Evolutionary conservation across 1,284 basidiomycete genomes (phyloP).

Genomic region (Gomphus bonarii): DNA sequence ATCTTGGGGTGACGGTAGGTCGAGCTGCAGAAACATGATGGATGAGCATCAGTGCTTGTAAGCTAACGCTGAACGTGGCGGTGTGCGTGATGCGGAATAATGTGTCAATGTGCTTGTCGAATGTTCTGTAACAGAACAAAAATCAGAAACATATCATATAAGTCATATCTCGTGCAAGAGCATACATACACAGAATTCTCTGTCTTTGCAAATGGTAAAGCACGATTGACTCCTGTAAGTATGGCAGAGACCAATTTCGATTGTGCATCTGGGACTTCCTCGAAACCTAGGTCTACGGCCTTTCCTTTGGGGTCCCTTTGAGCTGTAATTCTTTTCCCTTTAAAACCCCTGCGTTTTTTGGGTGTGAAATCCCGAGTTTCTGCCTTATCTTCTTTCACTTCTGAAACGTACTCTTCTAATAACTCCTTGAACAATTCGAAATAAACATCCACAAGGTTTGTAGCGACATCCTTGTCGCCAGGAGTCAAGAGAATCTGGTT

Average conservation of each 20-base stretch:
- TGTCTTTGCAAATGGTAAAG: constrained; percentile 83
- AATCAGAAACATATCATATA: neutral
- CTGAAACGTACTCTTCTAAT: constrained; percentile 44
- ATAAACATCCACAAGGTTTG: constrained; percentile 82
- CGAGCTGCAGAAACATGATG: constrained; percentile 66
- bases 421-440: constrained; percentile 93
- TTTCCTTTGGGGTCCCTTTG: constrained; percentile 26
- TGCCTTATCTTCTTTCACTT: constrained; percentile 22
- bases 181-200: constrained; percentile 40
- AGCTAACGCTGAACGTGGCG: constrained; percentile 84
- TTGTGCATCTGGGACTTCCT: constrained; percentile 71
- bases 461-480: constrained; percentile 69
- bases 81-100: constrained; percentile 95
- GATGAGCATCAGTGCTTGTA: constrained; percentile 90
- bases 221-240: constrained; percentile 91
- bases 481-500: constrained; percentile 85
- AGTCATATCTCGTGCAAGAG: neutral
- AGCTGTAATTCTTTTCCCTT: constrained; percentile 21
- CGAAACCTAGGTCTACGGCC: constrained; percentile 47
- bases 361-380: constrained; percentile 24
- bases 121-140: constrained; percentile 20
- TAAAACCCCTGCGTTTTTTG: constrained; percentile 24
- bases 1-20: constrained; percentile 65
- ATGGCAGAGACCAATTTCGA: constrained; percentile 87
- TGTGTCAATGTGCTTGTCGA: constrained; percentile 85